Percentiles rank a stretch among this genome's conserved stretches.
Conservation (phyloP, 192 early-diverging fungal species). For the Piromyces finnis region DNA sequence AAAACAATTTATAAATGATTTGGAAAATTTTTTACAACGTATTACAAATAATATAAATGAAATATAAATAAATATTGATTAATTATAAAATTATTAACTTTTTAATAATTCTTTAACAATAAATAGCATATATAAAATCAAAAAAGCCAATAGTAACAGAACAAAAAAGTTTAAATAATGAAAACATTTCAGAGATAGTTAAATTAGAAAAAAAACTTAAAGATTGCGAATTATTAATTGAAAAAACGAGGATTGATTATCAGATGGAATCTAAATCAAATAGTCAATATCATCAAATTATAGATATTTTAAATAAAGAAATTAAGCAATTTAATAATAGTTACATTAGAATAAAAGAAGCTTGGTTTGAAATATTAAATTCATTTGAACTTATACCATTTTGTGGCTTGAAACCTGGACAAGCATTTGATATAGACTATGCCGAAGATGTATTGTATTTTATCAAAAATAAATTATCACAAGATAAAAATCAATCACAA, state of each 20-base stretch:
- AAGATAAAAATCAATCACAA: background rate
- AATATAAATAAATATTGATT: too few species aligned
- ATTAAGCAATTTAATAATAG: background rate
- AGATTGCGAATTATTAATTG: background rate
- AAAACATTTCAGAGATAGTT: background rate
- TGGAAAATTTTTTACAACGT: background rate
- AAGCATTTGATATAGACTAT: background rate
- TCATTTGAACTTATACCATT: background rate
- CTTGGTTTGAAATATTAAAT: background rate
- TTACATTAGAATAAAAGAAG: background rate
- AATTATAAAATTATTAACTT: too few species aligned
- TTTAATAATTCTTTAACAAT: too few species aligned
- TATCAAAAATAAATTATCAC: background rate
- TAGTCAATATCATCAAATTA: background rate
- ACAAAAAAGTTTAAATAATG: background rate
- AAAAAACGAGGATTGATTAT: background rate
- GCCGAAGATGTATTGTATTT: background rate
- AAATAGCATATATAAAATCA: background rate
- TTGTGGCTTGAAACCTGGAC: background rate
- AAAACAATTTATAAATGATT: background rate
- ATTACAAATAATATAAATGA: background rate
- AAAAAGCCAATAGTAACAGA: background rate
- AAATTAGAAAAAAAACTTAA: background rate
- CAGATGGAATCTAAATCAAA: background rate
- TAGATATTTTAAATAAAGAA: background rate